Conservation (phyloP, 306 rosid species). For the Canavalia gladiata region DNA sequence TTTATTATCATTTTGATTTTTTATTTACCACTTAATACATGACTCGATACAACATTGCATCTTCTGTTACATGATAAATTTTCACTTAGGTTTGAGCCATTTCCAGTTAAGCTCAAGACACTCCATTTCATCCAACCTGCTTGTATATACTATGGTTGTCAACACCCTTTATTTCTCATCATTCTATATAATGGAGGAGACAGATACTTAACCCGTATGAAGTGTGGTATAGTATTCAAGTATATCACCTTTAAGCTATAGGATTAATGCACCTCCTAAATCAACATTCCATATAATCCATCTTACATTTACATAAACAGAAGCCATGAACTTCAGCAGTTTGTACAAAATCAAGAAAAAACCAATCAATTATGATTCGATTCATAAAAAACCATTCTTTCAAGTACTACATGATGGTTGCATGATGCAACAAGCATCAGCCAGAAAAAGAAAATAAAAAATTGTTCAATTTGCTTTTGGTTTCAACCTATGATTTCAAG, state of each 20-base stretch:
- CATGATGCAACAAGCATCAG: background rate
- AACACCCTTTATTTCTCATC: background rate
- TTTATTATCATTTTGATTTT: background rate
- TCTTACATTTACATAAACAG: background rate
- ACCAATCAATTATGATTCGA: background rate
- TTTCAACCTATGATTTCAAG: slow-evolving; percentile 6
- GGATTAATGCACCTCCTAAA: background rate
- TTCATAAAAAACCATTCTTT: slow-evolving; percentile 26
- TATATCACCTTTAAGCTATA: background rate
- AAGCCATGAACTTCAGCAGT: background rate
- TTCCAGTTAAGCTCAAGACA: background rate
- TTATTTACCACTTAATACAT: background rate
- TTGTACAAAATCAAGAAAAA: background rate
- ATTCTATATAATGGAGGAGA: no score
- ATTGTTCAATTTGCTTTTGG: background rate
- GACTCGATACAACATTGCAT: background rate
- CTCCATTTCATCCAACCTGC: background rate
- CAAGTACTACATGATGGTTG: background rate
- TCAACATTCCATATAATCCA: background rate
- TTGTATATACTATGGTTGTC: background rate
- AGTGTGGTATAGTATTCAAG: background rate
- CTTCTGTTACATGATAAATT: background rate
- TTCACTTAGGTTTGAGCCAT: background rate
- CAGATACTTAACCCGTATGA: background rate
- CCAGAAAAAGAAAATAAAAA: background rate